Evolutionary conservation across 106 monocot genomes (phyloP).

Genomic region (Acanthochlamys bracteata): DNA sequence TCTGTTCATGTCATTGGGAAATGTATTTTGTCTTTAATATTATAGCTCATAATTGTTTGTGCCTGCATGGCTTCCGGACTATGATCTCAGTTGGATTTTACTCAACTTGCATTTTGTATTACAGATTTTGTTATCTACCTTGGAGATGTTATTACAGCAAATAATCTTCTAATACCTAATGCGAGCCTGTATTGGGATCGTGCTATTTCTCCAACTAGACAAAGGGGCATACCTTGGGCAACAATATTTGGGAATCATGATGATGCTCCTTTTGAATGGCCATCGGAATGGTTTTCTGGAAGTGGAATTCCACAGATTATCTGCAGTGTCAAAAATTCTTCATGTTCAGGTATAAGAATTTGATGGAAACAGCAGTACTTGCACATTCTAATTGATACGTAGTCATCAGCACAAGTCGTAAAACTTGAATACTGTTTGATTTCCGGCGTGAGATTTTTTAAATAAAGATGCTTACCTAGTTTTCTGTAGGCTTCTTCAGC

Average conservation of each 20-base stretch:
- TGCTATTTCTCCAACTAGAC: constrained; percentile 64
- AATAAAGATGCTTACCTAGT: neutral
- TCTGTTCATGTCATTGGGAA: too few species aligned
- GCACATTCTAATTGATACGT: neutral
- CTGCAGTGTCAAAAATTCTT: constrained; percentile 28
- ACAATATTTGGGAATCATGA: constrained; percentile 89
- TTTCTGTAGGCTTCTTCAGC: neutral
- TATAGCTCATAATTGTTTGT: too few species aligned
- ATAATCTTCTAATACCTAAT: constrained; percentile 73
- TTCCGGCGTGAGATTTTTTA: neutral
- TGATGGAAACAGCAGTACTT: neutral
- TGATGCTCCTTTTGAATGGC: constrained; percentile 80
- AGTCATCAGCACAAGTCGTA: neutral
- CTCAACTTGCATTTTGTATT: too few species aligned
- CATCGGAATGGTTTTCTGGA: constrained; percentile 82
- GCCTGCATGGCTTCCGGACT: too few species aligned
- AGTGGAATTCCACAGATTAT: constrained; percentile 48
- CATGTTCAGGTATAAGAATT: constrained; percentile 28
- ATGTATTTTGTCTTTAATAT: too few species aligned
- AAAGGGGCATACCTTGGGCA: constrained; percentile 71
- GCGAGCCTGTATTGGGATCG: constrained; percentile 77
- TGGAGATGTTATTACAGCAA: constrained; percentile 86
- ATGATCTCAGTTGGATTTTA: too few species aligned
- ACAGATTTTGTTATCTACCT: constrained; percentile 94
- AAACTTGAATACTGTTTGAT: neutral